Evolutionary conservation across 2,329 filamentous ascomycete species (phyloP).

Genomic region (Coleophoma crateriformis): DNA sequence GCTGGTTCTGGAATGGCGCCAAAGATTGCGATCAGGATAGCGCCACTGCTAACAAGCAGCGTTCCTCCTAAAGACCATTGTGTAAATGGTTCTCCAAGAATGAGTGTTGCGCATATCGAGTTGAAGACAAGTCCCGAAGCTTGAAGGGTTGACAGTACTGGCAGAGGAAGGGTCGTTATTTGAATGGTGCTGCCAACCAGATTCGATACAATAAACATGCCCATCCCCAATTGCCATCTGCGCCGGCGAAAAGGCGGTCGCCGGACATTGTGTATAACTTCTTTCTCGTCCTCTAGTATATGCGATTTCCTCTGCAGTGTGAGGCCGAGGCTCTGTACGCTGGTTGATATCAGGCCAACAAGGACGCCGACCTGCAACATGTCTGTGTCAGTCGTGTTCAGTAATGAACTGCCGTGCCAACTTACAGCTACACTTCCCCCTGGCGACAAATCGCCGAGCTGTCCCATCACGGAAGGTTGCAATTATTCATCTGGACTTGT

Average conservation of each 20-base stretch:
- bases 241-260: slow-evolving; percentile 84
- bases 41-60: slow-evolving; percentile 77
- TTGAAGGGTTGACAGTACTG: slow-evolving; percentile 90
- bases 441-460: slow-evolving; percentile 70
- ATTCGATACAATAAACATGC: slow-evolving; percentile 93
- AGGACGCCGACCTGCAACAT: slow-evolving; percentile 73
- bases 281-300: slow-evolving; percentile 93
- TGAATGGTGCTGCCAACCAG: slow-evolving; percentile 93
- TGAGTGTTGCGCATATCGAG: slow-evolving; percentile 90
- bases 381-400: slow-evolving; percentile 11
- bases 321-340: slow-evolving; percentile 88
- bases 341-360: slow-evolving; percentile 88
- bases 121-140: slow-evolving; percentile 97
- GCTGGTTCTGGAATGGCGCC: slow-evolving; percentile 91
- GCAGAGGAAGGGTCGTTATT: slow-evolving; percentile 90
- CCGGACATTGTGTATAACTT: slow-evolving; percentile 64
- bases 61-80: slow-evolving; percentile 89
- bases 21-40: slow-evolving; percentile 88
- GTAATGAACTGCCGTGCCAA: slow-evolving; percentile 9
- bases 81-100: slow-evolving; percentile 91
- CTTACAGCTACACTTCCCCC: slow-evolving; percentile 72
- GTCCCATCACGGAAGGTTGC: slow-evolving; percentile 50
- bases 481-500: slow-evolving; percentile 23
- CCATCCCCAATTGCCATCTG: slow-evolving; percentile 96
- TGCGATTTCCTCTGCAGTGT: slow-evolving; percentile 98